Conservation (phyloP, 1,139 yeast genomes). For the Magnusiomyces fungicola region DNA sequence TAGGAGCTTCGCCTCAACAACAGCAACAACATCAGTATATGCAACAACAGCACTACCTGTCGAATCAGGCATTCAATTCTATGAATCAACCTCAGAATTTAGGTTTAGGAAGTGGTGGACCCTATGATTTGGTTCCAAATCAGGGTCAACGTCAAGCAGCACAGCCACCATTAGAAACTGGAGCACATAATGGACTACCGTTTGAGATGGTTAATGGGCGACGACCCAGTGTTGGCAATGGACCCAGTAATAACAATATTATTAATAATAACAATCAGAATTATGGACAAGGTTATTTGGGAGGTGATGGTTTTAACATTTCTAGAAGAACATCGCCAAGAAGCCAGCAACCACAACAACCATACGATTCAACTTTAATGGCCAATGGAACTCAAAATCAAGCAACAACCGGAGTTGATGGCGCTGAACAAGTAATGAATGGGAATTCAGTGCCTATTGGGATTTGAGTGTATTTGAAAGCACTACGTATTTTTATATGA, state of each 20-base stretch:
- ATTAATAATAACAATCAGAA: no score
- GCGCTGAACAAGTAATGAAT: no score
- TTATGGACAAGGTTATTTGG: no score
- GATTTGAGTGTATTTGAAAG: no score
- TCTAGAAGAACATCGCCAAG: neutral
- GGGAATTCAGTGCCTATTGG: no score
- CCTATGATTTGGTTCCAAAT: neutral
- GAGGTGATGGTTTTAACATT: neutral
- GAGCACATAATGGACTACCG: neutral
- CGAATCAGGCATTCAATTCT: neutral
- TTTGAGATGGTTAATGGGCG: neutral
- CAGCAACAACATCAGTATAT: neutral
- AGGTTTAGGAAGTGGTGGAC: conserved; percentile 1
- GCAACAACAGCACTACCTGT: neutral
- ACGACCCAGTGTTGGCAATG: neutral
- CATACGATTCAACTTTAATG: no score
- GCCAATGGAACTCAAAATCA: no score
- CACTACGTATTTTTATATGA: no score
- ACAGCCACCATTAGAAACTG: neutral
- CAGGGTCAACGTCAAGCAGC: neutral
- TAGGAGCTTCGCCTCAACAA: neutral
- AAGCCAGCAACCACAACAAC: no score
- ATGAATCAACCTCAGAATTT: neutral
- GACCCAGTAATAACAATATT: neutral
- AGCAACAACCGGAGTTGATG: no score